Percentiles rank a stretch among this genome's conserved stretches.
Evolutionary conservation across 495 filamentous ascomycete genomes (phyloP).

Genomic region (Aspergillus campestris): DNA sequence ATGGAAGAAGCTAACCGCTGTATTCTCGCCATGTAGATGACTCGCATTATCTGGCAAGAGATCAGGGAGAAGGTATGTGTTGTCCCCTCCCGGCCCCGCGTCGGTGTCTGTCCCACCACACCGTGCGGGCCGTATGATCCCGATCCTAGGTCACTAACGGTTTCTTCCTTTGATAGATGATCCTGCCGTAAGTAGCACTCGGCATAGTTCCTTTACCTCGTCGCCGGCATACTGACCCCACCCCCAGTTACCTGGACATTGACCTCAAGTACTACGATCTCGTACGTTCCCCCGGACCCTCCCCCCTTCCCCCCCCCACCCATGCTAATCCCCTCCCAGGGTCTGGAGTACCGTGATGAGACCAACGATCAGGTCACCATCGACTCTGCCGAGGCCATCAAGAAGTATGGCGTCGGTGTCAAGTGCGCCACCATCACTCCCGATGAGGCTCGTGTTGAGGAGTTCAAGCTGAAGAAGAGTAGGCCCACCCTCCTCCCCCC

Average conservation of each 20-base stretch:
- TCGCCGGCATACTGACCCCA: not conserved
- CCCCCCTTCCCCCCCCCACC: not conserved
- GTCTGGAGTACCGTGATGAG: constrained; percentile 88
- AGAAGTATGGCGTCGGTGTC: constrained; percentile 96
- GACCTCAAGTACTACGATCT: constrained; percentile 99
- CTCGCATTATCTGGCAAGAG: constrained; percentile 94
- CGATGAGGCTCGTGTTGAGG: constrained; percentile 90
- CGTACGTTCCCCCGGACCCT: constrained; percentile 24
- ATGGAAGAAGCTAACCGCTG: constrained; percentile 17
- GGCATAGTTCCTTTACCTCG: not conserved
- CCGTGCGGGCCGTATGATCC: constrained; percentile 5
- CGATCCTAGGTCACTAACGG: constrained; percentile 4
- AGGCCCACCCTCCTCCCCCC: constrained; percentile 17
- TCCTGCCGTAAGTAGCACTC: constrained; percentile 55
- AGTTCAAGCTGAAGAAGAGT: constrained; percentile 98
- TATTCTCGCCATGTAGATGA: constrained; percentile 54
- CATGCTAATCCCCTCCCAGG: constrained; percentile 31
- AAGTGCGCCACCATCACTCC: constrained; percentile 99
- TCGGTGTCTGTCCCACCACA: constrained; percentile 13
- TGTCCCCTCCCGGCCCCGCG: constrained; percentile 1
- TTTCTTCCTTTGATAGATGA: constrained; percentile 52
- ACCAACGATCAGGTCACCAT: constrained; percentile 93
- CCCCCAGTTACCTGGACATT: constrained; percentile 70
- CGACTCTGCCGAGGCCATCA: constrained; percentile 93
- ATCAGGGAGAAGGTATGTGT: constrained; percentile 82